phyloP scores from a whole-genome alignment of 2,329 filamentous ascomycete species.

The Trichoderma sp. region DNA sequence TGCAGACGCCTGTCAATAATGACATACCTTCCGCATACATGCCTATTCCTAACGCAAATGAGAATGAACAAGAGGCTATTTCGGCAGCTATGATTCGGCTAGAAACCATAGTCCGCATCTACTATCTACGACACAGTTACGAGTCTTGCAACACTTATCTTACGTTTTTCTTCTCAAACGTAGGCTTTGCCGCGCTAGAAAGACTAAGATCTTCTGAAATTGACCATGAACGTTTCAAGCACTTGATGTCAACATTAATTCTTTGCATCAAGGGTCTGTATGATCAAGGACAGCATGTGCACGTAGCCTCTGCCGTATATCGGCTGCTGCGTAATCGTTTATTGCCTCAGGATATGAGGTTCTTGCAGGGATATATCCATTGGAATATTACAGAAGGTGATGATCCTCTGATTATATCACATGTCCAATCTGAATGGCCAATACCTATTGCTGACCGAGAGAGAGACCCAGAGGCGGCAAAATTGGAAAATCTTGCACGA shows the following conservation, averaged over 20 bases:
- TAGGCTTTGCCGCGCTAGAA: background rate
- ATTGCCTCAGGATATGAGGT: background rate
- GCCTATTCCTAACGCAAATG: background rate
- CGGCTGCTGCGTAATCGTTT: background rate
- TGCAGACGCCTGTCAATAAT: background rate
- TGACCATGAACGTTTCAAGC: background rate
- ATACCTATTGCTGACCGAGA: background rate
- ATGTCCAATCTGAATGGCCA: background rate
- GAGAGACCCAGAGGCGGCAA: background rate
- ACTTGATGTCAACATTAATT: background rate
- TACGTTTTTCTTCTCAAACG: background rate
- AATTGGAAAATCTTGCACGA: background rate
- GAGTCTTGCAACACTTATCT: constrained; percentile 13
- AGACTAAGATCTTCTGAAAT: background rate
- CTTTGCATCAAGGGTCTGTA: constrained; percentile 9
- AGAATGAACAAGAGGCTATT: constrained; percentile 1
- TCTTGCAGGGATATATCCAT: background rate
- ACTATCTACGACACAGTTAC: constrained; percentile 38
- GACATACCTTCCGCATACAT: background rate
- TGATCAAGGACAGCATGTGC: background rate
- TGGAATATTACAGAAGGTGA: background rate
- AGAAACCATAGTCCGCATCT: constrained; percentile 37
- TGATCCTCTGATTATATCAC: background rate
- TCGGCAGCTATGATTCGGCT: constrained; percentile 28
- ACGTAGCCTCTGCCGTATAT: background rate